phyloP scores from a whole-genome alignment of 257 asterid genomes.

The Przewalskia tangutica region DNA sequence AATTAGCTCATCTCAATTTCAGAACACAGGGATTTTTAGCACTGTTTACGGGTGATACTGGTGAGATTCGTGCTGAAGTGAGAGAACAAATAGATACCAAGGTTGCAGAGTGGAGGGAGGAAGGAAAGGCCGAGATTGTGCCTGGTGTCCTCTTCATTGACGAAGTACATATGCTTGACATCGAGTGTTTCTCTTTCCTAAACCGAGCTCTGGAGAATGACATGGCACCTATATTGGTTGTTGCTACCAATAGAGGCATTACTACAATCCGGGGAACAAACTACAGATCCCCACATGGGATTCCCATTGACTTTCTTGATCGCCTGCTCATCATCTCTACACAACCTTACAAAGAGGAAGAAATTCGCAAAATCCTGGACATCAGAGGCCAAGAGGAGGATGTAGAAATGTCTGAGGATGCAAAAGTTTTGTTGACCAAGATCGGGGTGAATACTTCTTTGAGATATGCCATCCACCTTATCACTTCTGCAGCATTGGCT shows the following conservation, averaged over 20 bases:
- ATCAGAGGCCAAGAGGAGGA: slow-evolving; percentile 88
- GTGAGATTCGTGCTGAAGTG: slow-evolving; percentile 91
- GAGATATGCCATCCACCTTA: slow-evolving; percentile 78
- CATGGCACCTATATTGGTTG: slow-evolving; percentile 91
- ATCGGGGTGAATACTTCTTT: slow-evolving; percentile 80
- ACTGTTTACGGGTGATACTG: slow-evolving; percentile 85
- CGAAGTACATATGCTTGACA: slow-evolving; percentile 99
- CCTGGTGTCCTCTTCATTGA: slow-evolving; percentile 97
- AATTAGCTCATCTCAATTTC: slow-evolving; percentile 12
- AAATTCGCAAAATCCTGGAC: slow-evolving; percentile 70
- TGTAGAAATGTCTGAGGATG: slow-evolving; percentile 86
- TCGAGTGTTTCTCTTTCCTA: slow-evolving; percentile 89
- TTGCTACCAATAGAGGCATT: slow-evolving; percentile 94
- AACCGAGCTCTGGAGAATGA: slow-evolving; percentile 92
- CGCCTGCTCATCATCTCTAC: slow-evolving; percentile 94
- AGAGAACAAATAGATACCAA: slow-evolving; percentile 96
- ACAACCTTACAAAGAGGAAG: slow-evolving; percentile 74
- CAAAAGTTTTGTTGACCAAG: slow-evolving; percentile 60
- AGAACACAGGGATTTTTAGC: slow-evolving; percentile 96
- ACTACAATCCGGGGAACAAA: slow-evolving; percentile 82
- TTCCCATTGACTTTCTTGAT: slow-evolving; percentile 86
- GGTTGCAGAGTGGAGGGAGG: slow-evolving; percentile 99
- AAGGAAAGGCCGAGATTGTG: slow-evolving; percentile 90
- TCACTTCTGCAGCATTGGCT: slow-evolving; percentile 66
- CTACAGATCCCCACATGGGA: slow-evolving; percentile 83